Base-by-base conservation (phyloP, 805 yeast species). In the Saccharomycopsis amapae region DNA sequence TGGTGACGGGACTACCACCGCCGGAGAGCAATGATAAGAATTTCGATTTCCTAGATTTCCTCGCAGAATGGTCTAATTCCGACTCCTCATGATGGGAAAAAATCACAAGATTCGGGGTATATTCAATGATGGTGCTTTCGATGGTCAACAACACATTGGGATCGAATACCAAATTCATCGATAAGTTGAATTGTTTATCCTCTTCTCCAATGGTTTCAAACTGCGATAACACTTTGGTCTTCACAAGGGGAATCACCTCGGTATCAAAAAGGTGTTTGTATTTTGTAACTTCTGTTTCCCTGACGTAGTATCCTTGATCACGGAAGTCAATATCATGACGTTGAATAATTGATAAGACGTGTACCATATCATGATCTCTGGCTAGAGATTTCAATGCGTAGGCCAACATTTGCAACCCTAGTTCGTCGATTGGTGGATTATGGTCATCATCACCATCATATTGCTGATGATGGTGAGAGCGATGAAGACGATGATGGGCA, bases 111-210 rank as follows among this genome's bases (percentile, higher is more conserved):
- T 35, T 34, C 19, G 53, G 53, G 13, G 28, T 33, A 18, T 38
- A 44, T n/a, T 50, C 53, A 17, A 31, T 13, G 9, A 50, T 38
- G 12, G 37, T 25, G 19, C 25, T 44, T 22, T 50, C 48, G 19
- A 50, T 37, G 5, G 51, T 17, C 15, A 20, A 32, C 9, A 38
- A 33, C 6, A 48, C 43, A 17, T 44, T 43, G 6, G 40, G 45
- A 23, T 50, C 53, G 47, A 46, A 50, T 15, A 47, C 32, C 18
- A 50, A 19, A 35, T 50, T 44, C 26, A 47, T 20, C 26, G 46
- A 36, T 23, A 48, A 15, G 19, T 23, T 13, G 32, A 48, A 38
- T 23, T 38, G 10, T 12, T 45, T 23, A 17, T 15, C 25, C 22
- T 28, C 30, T n/a, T 19, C 12, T 23, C 30, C n/a, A 20, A 23